Base-by-base conservation (phyloP, 345 rosid species). In the Aegle marmelos region DNA sequence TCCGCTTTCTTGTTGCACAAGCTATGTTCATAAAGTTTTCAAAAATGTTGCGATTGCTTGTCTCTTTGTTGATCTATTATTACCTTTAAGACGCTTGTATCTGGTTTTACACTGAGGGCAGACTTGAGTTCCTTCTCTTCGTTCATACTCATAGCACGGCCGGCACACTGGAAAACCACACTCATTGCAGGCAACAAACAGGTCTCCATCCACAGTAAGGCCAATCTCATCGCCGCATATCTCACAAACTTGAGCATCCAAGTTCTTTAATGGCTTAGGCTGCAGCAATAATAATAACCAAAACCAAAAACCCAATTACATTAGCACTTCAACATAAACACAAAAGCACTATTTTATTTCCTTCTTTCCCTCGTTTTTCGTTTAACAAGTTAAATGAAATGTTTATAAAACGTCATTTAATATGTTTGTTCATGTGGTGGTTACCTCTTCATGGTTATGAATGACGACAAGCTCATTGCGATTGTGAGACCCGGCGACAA, bases 381-480 rank as follows among this genome's bases (percentile, higher is more conserved):
- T 45, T 45, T 13, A 45, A 31, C 8, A 53, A 17, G 7, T 4
- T 53, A 53, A 17, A 53, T 53, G 57, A 53, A 16, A 53, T 19
- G 50, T 45, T 45, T 45, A 13, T 45, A 45, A 45, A 45, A 45
- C 50, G 14, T 13, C 50, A 45, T 3, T 45, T 13, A 45, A 17
- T 45, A 45, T 45, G 50, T 19, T 21, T 63, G 22, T 63, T 31
- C 24, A 64, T 7, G 50, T 13, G 68, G 36, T 3, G 64, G 13
- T 48, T 50, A 92, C 99, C 97, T 96, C 98, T 82, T 96, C 99
- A 62, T 96, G 99, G 84, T 92, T 92, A 31, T 96, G 99, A 78
- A 96, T 96, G 83, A 94, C 99, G 4, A 96, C 97, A 37, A 96
- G 99, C 85, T 96, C 99, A 19, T 96, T 96, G 80, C 98, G 97